These are phyloP conservation scores for Plasmopara muralis DNA, from an alignment of 352 stramenopile species.

Conservation along the genomic window DNA sequence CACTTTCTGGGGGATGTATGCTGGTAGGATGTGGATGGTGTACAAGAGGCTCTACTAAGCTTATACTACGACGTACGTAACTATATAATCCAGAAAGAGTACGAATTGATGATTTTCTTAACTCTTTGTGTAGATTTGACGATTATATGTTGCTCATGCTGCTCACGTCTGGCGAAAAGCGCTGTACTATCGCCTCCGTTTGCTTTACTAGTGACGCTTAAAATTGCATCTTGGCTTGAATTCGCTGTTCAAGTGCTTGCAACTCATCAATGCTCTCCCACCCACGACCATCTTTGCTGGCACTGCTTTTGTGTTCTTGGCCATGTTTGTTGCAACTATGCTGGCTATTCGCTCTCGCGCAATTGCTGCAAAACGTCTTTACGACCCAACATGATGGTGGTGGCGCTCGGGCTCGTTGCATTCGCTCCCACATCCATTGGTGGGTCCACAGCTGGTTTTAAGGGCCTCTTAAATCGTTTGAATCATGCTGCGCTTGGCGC, in stretches of 20 bases:
- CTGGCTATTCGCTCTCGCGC: constrained; percentile 5
- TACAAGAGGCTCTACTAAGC: constrained; percentile 13
- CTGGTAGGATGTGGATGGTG: constrained; percentile 10
- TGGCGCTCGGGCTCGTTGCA: constrained; percentile 13
- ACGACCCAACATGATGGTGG: constrained; percentile 4
- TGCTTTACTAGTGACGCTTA: constrained; percentile 12
- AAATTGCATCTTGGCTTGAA: constrained; percentile 24
- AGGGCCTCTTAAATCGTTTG: constrained; percentile 6
- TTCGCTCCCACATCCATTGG: constrained; percentile 17
- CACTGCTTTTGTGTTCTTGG: constrained; percentile 14
- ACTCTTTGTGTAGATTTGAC: constrained; percentile 14
- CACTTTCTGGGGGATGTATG: constrained; percentile 6
- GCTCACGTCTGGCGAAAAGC: constrained; percentile 32
- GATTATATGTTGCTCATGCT: constrained; percentile 52
- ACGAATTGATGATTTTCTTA: neutral
- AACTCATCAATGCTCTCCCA: constrained; percentile 10
- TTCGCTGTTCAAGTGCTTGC: neutral
- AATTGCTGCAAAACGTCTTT: neutral
- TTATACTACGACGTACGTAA: constrained; percentile 17
- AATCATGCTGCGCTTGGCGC: neutral
- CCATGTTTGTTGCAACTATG: constrained; percentile 16
- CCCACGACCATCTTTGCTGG: constrained; percentile 22
- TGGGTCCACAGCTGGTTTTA: constrained; percentile 20
- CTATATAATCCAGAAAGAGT: neutral
- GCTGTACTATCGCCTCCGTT: constrained; percentile 27